A percentile compares a stretch with the other conserved stretches of the same genome.
These are phyloP conservation scores for Claviceps africana DNA, from an alignment of 2,329 filamentous ascomycete genomes.

Conservation along the genomic window DNA sequence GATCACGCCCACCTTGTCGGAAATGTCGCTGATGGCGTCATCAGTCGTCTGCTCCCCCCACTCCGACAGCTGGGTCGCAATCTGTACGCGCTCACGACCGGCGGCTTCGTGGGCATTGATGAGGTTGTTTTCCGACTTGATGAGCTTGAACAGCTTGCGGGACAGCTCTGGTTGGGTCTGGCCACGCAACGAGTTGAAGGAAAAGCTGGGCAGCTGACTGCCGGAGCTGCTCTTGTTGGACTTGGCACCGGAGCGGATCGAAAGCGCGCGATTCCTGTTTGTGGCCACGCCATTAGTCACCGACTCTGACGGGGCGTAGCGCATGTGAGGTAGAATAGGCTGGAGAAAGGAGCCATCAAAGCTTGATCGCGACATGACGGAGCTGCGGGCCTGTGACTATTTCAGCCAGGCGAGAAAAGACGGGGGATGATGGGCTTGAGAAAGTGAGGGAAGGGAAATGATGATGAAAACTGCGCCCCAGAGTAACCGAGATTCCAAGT, in stretches of 20 bases:
- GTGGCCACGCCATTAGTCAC: slow-evolving; percentile 15
- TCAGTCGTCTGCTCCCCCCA: slow-evolving; percentile 92
- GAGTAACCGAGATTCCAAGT: not conserved
- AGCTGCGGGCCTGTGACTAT: not conserved
- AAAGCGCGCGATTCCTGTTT: slow-evolving; percentile 57
- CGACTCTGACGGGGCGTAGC: slow-evolving; percentile 9
- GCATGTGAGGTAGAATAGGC: slow-evolving; percentile 9
- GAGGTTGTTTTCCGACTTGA: slow-evolving; percentile 87
- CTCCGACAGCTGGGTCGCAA: slow-evolving; percentile 83
- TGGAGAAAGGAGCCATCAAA: slow-evolving; percentile 16
- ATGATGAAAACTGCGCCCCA: not conserved
- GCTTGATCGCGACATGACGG: slow-evolving; percentile 19
- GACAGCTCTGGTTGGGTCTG: slow-evolving; percentile 77
- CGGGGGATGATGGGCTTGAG: not conserved
- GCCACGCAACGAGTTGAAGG: slow-evolving; percentile 73
- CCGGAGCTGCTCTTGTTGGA: slow-evolving; percentile 25
- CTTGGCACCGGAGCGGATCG: slow-evolving; percentile 55
- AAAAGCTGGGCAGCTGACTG: slow-evolving; percentile 52
- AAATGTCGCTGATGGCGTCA: slow-evolving; percentile 75
- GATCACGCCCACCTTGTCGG: slow-evolving; percentile 89
- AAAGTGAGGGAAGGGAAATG: not conserved
- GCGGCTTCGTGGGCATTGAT: slow-evolving; percentile 75
- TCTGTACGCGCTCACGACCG: slow-evolving; percentile 66
- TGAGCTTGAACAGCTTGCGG: slow-evolving; percentile 76
- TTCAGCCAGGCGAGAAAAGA: not conserved